Evolutionary conservation across 306 rosid genomes (phyloP).

Genomic region (Quercus engelmannii): DNA sequence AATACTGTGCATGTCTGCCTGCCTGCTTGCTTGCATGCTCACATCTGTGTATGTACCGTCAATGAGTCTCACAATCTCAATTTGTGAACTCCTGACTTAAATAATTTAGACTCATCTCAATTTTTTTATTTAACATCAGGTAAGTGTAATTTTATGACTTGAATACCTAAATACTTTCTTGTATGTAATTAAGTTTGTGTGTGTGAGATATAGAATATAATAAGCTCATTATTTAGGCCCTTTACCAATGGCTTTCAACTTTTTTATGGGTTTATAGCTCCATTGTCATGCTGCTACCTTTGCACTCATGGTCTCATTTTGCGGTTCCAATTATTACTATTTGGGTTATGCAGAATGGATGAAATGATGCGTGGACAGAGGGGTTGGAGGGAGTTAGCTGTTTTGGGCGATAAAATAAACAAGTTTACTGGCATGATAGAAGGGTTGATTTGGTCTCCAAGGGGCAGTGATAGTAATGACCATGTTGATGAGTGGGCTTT

Average conservation of each 20-base stretch:
- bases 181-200: too few species aligned
- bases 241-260: not conserved
- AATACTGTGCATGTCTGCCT: not conserved
- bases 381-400: conserved; percentile 96
- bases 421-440: conserved; percentile 95
- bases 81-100: too few species aligned
- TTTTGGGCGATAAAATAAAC: conserved; percentile 87
- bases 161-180: too few species aligned
- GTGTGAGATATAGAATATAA: not conserved
- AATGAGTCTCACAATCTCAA: too few species aligned
- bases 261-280: not conserved
- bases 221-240: not conserved
- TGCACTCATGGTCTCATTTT: not conserved
- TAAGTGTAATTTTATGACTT: too few species aligned
- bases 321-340: conserved; percentile 4
- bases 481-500: conserved; percentile 79
- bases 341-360: conserved; percentile 73
- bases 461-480: conserved; percentile 52
- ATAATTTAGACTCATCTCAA: too few species aligned
- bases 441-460: conserved; percentile 95
- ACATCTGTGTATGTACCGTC: not conserved
- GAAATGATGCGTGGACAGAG: conserved; percentile 99
- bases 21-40: not conserved
- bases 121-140: too few species aligned
- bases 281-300: not conserved